Conservation (phyloP, 176 grass and related monocot genomes). For the Hordeum marinum region DNA sequence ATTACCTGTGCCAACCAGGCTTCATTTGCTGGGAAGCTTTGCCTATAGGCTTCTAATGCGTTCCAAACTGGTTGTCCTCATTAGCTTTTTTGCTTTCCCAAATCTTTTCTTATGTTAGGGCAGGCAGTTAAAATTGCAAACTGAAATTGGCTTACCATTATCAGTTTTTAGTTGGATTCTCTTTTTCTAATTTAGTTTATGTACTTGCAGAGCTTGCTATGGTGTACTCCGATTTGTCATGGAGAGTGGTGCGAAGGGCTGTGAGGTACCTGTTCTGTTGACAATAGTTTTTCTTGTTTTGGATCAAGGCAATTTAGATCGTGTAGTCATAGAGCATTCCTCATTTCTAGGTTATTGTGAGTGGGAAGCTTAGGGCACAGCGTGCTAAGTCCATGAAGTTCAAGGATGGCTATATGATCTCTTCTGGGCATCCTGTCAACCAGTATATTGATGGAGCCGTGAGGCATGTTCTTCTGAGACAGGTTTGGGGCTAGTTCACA, state of each 20-base stretch:
- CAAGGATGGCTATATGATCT: conserved; percentile 89
- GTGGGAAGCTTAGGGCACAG: conserved; percentile 69
- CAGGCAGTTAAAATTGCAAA: neutral
- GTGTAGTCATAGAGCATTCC: neutral
- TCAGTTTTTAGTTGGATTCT: neutral
- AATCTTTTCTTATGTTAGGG: neutral
- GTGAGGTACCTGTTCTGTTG: conserved; percentile 30
- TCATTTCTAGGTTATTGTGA: conserved; percentile 59
- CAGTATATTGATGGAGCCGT: conserved; percentile 68
- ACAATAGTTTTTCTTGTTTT: neutral
- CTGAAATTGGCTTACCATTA: neutral
- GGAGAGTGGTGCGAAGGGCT: conserved; percentile 87
- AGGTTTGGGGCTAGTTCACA: conserved; percentile 23
- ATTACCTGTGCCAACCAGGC: conserved; percentile 21
- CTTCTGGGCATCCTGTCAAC: conserved; percentile 72
- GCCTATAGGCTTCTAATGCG: conserved; percentile 11
- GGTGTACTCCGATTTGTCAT: conserved; percentile 83
- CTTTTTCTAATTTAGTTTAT: neutral
- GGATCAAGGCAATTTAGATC: neutral
- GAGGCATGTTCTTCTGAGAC: conserved; percentile 76
- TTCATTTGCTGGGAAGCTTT: conserved; percentile 4
- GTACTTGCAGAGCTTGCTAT: conserved; percentile 65
- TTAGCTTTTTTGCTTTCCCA: neutral
- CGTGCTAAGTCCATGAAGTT: conserved; percentile 88
- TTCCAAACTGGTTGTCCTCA: conserved; percentile 19